A percentile compares a stretch with the other conserved stretches of the same genome.
Evolutionary conservation across 2,329 filamentous ascomycete species (phyloP).

Genomic region (Colletotrichum sublineola): DNA sequence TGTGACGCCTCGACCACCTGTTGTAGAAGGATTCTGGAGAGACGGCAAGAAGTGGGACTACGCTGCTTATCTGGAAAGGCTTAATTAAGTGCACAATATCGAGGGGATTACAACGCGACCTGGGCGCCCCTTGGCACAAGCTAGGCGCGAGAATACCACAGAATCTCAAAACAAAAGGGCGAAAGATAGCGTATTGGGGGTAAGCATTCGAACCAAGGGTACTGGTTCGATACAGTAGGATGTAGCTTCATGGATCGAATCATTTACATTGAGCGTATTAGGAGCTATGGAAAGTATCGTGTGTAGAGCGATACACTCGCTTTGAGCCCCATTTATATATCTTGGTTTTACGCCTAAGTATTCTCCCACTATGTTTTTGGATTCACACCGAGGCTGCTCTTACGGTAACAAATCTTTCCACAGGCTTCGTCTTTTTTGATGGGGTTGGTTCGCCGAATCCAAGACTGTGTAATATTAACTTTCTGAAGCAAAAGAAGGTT

Average conservation of each 20-base stretch:
- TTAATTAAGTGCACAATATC: neutral
- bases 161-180: neutral
- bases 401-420: too few relatives aligned
- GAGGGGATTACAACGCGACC: neutral
- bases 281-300: neutral
- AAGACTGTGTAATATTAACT: too few relatives aligned
- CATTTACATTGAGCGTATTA: neutral
- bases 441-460: too few relatives aligned
- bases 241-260: neutral
- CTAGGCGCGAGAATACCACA: too few relatives aligned
- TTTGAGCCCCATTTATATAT: neutral
- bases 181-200: neutral
- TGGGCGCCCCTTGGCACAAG: too few relatives aligned
- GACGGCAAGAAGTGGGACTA: conserved; percentile 37
- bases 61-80: conserved; percentile 6
- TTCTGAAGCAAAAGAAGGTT: too few relatives aligned
- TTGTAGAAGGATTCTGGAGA: conserved; percentile 36
- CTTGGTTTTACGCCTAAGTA: neutral
- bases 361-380: too few relatives aligned
- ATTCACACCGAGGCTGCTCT: too few relatives aligned
- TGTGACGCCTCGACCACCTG: conserved; percentile 12
- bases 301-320: too few relatives aligned
- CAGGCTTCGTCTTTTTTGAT: too few relatives aligned
- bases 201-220: too few relatives aligned
- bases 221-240: neutral